phyloP scores from a whole-genome alignment of 768 basidiomycete species.

The Cystofilobasidium ferigula region DNA sequence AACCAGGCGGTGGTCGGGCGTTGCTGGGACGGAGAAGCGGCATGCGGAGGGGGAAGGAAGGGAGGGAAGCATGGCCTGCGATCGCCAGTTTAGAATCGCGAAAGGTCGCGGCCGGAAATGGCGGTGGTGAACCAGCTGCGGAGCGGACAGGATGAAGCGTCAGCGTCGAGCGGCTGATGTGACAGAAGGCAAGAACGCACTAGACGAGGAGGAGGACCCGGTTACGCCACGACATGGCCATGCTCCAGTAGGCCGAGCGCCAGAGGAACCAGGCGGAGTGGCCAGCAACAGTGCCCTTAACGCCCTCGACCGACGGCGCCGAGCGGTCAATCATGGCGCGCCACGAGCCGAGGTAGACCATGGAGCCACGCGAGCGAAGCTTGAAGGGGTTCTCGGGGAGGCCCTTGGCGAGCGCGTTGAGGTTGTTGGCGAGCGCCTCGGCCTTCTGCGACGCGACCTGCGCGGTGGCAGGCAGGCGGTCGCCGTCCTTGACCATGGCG shows the following conservation, averaged over 20 bases:
- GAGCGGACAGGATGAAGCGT: neutral
- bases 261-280: slow-evolving; percentile 25
- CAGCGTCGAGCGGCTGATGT: neutral
- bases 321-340: slow-evolving; percentile 24
- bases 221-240: slow-evolving; percentile 25
- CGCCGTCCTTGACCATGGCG: slow-evolving; percentile 47
- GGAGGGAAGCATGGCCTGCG: no score
- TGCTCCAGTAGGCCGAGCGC: slow-evolving; percentile 27
- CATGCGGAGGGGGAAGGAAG: neutral
- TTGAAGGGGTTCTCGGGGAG: slow-evolving; percentile 43
- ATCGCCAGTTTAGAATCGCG: slow-evolving; percentile 27
- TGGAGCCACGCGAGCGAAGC: slow-evolving; percentile 60
- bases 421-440: slow-evolving; percentile 52
- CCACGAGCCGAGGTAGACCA: slow-evolving; percentile 43
- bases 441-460: slow-evolving; percentile 76
- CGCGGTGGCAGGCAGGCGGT: slow-evolving; percentile 64
- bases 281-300: slow-evolving; percentile 23
- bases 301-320: slow-evolving; percentile 12
- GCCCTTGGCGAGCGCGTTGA: slow-evolving; percentile 55
- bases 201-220: slow-evolving; percentile 23
- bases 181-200: neutral
- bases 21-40: neutral
- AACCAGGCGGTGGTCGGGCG: no score
- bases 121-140: slow-evolving; percentile 25
- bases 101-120: slow-evolving; percentile 26